Percentiles rank a stretch among this genome's conserved stretches.
These are phyloP conservation scores for Zymoseptoria brevis DNA, from an alignment of 2,329 filamentous ascomycete genomes.

Conservation along the genomic window DNA sequence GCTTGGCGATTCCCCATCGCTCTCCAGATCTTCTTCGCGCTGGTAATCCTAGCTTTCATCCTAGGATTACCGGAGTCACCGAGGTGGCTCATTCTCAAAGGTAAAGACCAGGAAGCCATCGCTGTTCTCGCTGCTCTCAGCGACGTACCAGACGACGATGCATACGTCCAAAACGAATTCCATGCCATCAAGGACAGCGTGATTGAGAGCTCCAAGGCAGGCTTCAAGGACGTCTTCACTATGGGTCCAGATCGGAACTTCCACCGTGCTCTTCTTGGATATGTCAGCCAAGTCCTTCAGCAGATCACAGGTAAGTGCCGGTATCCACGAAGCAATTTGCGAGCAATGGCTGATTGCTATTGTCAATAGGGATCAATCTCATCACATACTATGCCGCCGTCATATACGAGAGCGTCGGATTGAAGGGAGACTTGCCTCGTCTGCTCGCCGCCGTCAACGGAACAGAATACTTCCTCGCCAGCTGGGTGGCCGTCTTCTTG, in stretches of 20 bases:
- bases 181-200: slow-evolving; percentile 31
- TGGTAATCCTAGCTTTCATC: slow-evolving; percentile 39
- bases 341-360: not conserved
- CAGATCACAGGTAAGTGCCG: slow-evolving; percentile 32
- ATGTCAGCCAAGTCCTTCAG: slow-evolving; percentile 40
- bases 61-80: slow-evolving; percentile 39
- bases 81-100: slow-evolving; percentile 32
- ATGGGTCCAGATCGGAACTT: slow-evolving; percentile 38
- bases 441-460: slow-evolving; percentile 48
- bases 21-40: slow-evolving; percentile 45
- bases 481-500: slow-evolving; percentile 43
- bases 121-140: slow-evolving; percentile 27
- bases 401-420: slow-evolving; percentile 47
- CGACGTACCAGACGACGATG: slow-evolving; percentile 30
- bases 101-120: slow-evolving; percentile 28
- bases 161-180: slow-evolving; percentile 20
- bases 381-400: slow-evolving; percentile 37
- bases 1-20: slow-evolving; percentile 48
- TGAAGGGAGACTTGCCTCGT: slow-evolving; percentile 40
- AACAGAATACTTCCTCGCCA: slow-evolving; percentile 46
- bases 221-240: slow-evolving; percentile 25
- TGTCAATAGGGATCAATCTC: slow-evolving; percentile 3
- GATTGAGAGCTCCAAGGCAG: slow-evolving; percentile 26
- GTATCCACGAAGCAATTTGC: slow-evolving; percentile 14
- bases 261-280: slow-evolving; percentile 37